Evolutionary conservation across 176 grass and related monocot species (phyloP), one percentile per base, ranked within the genome.

Genomic region (Oryza glaberrima): DNA sequence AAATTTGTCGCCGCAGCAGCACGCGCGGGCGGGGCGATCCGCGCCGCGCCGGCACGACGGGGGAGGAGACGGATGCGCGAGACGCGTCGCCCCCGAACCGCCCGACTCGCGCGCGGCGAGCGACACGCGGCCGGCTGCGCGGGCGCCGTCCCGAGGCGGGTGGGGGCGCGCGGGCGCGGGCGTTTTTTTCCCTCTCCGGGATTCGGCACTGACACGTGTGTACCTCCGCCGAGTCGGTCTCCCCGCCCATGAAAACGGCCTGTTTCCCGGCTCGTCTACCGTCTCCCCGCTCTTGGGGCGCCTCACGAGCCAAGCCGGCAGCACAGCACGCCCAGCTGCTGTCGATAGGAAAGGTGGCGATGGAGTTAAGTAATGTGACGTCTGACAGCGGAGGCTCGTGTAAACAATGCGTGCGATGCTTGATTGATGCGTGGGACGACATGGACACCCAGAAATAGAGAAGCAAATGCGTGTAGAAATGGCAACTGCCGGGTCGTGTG

Each of bases 181-280:
- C 28, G 28, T 30, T 30, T 30, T 30, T 11, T 23, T 41, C 28
- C 28, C 10, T 26, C 28, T 7, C 11, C 17, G 64, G 48, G 72
- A 36, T 63, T 38, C 67, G 19, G 26, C 28, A 0, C 17, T 36
- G 65, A 75, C 89, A 80, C 89, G 89, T 75, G 76, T 44, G 15
- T 52, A 23, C 9, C 58, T 36, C 4, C 20, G 8, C 20, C 19
- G 56, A 10, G 32, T 38, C 40, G 32, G 60, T 25, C 47, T 6
- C 64, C 45, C 28, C 11, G 35, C 82, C 82, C 8, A 6, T 3
- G 58, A 5, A 1, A 17, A n/a, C 76, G 76, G 46, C 81, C 69
- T 25, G 69, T 9, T n/a, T 9, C 30, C 75, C 22, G 75, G 30
- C 68, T 35, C 86, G 81, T 82, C 67, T 48, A 13, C 75, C 51